Evolutionary conservation across 441 rosid species (phyloP).

Genomic region (Aleurites moluccanus): DNA sequence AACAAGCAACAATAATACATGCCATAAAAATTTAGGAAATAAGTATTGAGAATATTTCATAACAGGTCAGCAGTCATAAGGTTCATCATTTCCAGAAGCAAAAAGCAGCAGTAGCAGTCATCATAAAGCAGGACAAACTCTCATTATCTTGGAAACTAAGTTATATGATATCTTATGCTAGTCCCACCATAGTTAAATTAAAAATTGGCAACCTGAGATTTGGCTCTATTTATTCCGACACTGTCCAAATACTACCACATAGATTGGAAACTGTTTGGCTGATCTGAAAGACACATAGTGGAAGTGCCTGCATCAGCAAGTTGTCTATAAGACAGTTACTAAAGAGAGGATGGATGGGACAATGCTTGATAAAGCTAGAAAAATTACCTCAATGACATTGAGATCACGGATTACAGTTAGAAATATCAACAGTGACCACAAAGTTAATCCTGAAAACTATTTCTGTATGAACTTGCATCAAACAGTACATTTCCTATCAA

Average conservation of each 20-base stretch:
- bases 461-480: constrained; percentile 10
- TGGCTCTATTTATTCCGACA: neutral
- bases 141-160: neutral
- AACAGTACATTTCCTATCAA: constrained; percentile 2
- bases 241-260: neutral
- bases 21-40: neutral
- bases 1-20: neutral
- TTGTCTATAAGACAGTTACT: neutral
- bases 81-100: constrained; percentile 1
- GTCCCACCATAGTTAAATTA: neutral
- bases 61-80: neutral
- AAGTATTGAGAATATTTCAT: neutral
- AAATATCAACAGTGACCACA: constrained; percentile 3
- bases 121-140: neutral
- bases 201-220: neutral
- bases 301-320: neutral
- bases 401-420: neutral
- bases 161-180: neutral
- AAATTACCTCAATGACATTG: neutral
- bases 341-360: neutral
- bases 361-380: neutral
- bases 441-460: neutral
- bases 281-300: neutral
- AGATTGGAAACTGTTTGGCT: neutral
- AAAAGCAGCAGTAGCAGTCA: neutral